Evolutionary conservation across 169 alveolate genomes (phyloP).

Genomic region (Cryptosporidium andersoni): DNA sequence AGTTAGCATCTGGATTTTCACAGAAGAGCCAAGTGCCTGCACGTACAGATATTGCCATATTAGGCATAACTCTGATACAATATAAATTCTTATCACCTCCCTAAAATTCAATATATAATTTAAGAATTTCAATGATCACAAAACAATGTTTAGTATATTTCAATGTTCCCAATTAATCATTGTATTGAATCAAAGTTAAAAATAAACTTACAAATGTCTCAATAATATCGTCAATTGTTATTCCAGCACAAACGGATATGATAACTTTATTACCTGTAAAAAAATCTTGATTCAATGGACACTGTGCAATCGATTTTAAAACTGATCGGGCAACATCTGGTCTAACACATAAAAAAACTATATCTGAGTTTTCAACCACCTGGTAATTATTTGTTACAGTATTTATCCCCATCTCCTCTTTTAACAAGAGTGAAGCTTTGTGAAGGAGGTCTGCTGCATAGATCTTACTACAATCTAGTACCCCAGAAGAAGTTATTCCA

Average conservation of each 20-base stretch:
- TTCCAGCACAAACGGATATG: constrained; percentile 70
- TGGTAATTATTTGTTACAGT: background rate
- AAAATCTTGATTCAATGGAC: constrained; percentile 2
- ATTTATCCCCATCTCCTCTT: background rate
- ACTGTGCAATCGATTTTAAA: constrained; percentile 1
- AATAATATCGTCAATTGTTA: constrained; percentile 21
- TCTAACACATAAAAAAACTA: constrained; percentile 49
- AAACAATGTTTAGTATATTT: too few relatives aligned
- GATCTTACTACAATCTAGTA: background rate
- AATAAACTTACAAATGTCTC: background rate
- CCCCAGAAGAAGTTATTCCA: constrained; percentile 20
- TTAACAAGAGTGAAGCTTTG: background rate
- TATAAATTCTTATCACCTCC: background rate
- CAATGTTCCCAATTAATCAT: too few relatives aligned
- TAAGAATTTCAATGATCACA: too few relatives aligned
- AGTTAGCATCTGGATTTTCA: constrained; percentile 42
- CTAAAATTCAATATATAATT: too few relatives aligned
- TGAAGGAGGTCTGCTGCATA: constrained; percentile 17
- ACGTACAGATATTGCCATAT: constrained; percentile 36
- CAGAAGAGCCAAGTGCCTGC: constrained; percentile 50
- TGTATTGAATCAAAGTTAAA: too few relatives aligned
- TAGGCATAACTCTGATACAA: constrained; percentile 64
- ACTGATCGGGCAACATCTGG: constrained; percentile 25
- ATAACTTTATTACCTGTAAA: constrained; percentile 35
- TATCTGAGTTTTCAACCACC: constrained; percentile 9